Percentiles rank a stretch among this genome's conserved stretches.
Evolutionary conservation across 208 protist species (phyloP).

Genomic region (Trypanosoma conorhini): DNA sequence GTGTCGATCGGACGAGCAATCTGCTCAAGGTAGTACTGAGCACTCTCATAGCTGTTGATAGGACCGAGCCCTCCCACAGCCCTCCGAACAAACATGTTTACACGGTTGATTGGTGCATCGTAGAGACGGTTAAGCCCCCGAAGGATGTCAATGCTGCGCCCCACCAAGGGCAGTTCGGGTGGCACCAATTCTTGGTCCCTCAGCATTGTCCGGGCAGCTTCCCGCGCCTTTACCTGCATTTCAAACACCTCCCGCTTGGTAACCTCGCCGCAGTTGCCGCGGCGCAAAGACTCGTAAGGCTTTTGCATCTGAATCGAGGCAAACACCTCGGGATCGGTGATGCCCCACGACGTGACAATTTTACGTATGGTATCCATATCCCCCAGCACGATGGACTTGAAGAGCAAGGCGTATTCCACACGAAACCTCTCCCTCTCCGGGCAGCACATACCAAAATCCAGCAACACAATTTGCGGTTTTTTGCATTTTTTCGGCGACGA

Average conservation of each 20-base stretch:
- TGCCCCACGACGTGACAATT: conserved; percentile 70
- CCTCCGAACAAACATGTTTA: conserved; percentile 75
- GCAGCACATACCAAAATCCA: conserved; percentile 82
- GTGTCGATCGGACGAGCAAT: conserved; percentile 20
- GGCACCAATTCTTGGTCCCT: conserved; percentile 58
- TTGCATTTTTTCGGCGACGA: neutral
- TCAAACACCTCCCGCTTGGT: conserved; percentile 58
- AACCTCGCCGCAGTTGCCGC: conserved; percentile 65
- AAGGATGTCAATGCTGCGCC: conserved; percentile 79
- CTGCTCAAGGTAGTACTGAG: conserved; percentile 46
- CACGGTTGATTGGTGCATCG: conserved; percentile 71
- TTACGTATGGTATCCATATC: conserved; percentile 56
- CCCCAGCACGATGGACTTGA: conserved; percentile 70
- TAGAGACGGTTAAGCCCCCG: conserved; percentile 81
- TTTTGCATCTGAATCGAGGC: conserved; percentile 81
- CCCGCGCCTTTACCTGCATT: conserved; percentile 54
- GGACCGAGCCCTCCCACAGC: conserved; percentile 63
- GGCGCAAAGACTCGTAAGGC: conserved; percentile 47
- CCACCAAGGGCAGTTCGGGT: conserved; percentile 70
- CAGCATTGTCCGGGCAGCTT: conserved; percentile 47
- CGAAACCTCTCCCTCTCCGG: conserved; percentile 74
- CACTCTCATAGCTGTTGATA: conserved; percentile 52
- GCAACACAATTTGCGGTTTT: conserved; percentile 55
- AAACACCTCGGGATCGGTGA: conserved; percentile 69
- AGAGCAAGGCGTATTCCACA: conserved; percentile 77